Conservation (phyloP, 768 basidiomycete species). For the Galerina sulciceps region DNA sequence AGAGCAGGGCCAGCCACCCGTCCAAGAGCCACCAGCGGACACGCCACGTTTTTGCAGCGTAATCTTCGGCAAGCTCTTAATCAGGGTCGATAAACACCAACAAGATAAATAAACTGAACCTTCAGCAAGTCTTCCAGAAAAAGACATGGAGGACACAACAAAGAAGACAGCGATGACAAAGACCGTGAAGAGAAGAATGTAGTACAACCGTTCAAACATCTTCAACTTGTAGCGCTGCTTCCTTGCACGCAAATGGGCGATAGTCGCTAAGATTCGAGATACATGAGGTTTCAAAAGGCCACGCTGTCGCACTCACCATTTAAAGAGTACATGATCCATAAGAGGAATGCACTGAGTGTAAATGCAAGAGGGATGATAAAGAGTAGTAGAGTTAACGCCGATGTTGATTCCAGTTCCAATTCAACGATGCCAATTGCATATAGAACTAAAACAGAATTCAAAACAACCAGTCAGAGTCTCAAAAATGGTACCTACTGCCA, state of each 20-base stretch:
- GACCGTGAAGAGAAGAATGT: conserved; percentile 83
- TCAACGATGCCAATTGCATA: conserved; percentile 96
- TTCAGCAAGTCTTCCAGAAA: conserved; percentile 91
- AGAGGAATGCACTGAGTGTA: conserved; percentile 92
- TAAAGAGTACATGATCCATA: conserved; percentile 93
- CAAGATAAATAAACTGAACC: conserved; percentile 45
- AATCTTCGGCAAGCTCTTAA: conserved; percentile 56
- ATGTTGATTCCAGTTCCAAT: conserved; percentile 89
- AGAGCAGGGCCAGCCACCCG: conserved; percentile 90
- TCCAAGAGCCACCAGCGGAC: conserved; percentile 96
- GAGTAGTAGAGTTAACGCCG: conserved; percentile 79
- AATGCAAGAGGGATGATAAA: conserved; percentile 95
- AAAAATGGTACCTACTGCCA: conserved; percentile 69
- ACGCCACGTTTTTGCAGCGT: conserved; percentile 89
- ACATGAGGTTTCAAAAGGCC: background rate
- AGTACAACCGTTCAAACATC: conserved; percentile 89
- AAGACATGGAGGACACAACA: conserved; percentile 87
- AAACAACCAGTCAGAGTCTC: background rate
- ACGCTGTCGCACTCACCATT: conserved; percentile 61
- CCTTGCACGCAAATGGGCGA: conserved; percentile 80
- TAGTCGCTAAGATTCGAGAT: conserved; percentile 64
- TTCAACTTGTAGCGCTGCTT: conserved; percentile 86
- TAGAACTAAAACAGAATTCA: conserved; percentile 54
- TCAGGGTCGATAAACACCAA: conserved; percentile 3
- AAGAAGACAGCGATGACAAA: conserved; percentile 88